A percentile compares a stretch with the other conserved stretches of the same genome.
These are phyloP conservation scores for Sclerotiophoma versabilis DNA, from an alignment of 2,329 filamentous ascomycete species.

Conservation along the genomic window DNA sequence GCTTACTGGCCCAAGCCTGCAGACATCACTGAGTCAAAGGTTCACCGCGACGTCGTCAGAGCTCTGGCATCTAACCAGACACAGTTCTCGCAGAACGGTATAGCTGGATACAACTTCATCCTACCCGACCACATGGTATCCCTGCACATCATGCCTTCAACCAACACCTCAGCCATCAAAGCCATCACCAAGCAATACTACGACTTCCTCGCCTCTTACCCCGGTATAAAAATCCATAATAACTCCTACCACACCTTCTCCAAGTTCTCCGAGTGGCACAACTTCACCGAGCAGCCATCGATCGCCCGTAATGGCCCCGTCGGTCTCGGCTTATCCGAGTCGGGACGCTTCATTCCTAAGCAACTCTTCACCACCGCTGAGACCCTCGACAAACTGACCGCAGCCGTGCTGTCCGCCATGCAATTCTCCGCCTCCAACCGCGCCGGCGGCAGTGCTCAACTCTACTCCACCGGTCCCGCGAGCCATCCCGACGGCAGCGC, in stretches of 20 bases:
- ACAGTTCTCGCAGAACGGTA: conserved; percentile 36
- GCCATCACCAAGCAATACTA: conserved; percentile 39
- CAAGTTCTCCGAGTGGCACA: conserved; percentile 42
- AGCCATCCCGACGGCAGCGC: conserved; percentile 42
- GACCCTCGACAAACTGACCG: conserved; percentile 34
- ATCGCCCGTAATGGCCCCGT: conserved; percentile 45
- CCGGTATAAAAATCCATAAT: conserved; percentile 40
- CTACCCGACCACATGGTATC: conserved; percentile 41
- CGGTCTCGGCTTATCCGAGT: conserved; percentile 43
- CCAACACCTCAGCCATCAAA: conserved; percentile 34
- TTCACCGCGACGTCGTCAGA: conserved; percentile 41
- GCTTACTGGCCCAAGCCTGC: conserved; percentile 36
- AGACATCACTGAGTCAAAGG: conserved; percentile 40
- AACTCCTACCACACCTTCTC: conserved; percentile 43
- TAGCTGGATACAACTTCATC: conserved; percentile 49
- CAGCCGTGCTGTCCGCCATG: conserved; percentile 43
- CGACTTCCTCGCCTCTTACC: conserved; percentile 41
- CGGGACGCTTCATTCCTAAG: conserved; percentile 44
- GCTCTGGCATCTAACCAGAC: conserved; percentile 43
- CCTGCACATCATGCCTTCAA: conserved; percentile 41
- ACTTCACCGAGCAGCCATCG: conserved; percentile 37
- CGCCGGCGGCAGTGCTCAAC: conserved; percentile 40
- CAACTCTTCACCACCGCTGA: conserved; percentile 32
- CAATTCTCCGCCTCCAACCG: conserved; percentile 38
- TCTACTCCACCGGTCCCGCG: conserved; percentile 46